A percentile compares a stretch with the other conserved stretches of the same genome.
Conservation (phyloP, 768 basidiomycete genomes). For the Lactarius akahatsu region DNA sequence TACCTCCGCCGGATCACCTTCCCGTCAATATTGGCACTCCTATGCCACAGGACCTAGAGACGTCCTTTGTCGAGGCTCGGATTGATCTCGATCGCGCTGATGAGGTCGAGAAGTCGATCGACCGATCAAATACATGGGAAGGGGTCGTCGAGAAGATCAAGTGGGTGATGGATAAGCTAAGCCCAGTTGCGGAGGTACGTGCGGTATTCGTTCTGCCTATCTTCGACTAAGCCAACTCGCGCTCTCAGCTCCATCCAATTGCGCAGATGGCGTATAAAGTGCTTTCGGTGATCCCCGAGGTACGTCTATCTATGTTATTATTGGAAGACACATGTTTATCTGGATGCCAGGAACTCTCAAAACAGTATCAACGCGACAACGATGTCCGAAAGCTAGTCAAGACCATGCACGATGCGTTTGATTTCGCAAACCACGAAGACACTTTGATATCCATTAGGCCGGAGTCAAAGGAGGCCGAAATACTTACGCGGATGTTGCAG, state of each 20-base stretch:
- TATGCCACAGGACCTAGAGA: not conserved
- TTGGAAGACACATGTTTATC: not conserved
- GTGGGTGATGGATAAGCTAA: not conserved
- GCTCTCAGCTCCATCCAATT: not conserved
- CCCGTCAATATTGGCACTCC: not conserved
- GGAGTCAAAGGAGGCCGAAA: not conserved
- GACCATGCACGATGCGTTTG: conserved; percentile 1
- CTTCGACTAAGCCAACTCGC: not conserved
- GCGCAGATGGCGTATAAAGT: not conserved
- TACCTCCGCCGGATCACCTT: not conserved
- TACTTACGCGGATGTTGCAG: not conserved
- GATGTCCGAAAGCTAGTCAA: not conserved
- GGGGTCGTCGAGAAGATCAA: too few species aligned
- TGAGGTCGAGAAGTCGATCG: not conserved
- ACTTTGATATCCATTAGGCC: not conserved
- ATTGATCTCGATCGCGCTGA: not conserved
- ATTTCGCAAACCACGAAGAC: not conserved
- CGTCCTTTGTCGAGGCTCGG: too few species aligned
- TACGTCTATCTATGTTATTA: not conserved
- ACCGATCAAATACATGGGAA: not conserved
- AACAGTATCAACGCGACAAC: not conserved
- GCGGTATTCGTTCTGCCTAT: not conserved
- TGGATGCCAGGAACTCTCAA: not conserved
- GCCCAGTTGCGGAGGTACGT: not conserved
- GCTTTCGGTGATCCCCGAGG: not conserved